These are phyloP conservation scores for Aspergillus sp. DNA, from an alignment of 2,329 filamentous ascomycete species.

Conservation along the genomic window DNA sequence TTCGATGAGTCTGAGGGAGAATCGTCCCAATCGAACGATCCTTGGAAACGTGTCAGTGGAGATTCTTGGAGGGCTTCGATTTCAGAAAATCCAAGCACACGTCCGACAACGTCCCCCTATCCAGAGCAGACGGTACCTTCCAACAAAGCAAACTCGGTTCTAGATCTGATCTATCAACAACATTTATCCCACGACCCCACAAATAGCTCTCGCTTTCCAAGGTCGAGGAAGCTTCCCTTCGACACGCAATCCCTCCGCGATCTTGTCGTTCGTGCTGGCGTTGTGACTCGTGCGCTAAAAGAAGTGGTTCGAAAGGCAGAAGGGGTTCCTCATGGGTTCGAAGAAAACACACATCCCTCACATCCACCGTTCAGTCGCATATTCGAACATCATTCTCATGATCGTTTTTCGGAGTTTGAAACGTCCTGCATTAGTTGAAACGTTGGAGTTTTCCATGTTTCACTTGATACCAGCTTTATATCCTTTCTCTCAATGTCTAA, in stretches of 20 bases:
- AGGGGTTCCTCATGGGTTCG: constrained; percentile 38
- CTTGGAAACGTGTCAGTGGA: constrained; percentile 32
- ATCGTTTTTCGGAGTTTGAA: constrained; percentile 32
- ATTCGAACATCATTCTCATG: constrained; percentile 42
- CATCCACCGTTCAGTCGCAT: constrained; percentile 51
- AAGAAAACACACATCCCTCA: constrained; percentile 28
- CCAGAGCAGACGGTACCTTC: constrained; percentile 56
- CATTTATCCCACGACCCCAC: constrained; percentile 35
- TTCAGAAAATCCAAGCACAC: constrained; percentile 27
- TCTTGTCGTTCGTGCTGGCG: constrained; percentile 55
- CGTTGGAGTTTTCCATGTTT: constrained; percentile 12
- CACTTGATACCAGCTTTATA: constrained; percentile 11
- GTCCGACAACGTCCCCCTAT: constrained; percentile 29
- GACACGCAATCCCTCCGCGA: constrained; percentile 64
- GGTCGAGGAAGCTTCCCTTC: constrained; percentile 59
- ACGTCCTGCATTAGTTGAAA: constrained; percentile 25
- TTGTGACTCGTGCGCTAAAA: constrained; percentile 50
- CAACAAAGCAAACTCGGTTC: constrained; percentile 60
- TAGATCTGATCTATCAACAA: constrained; percentile 59
- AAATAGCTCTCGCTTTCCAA: constrained; percentile 25
- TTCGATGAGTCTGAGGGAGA: constrained; percentile 59
- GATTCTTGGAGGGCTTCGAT: constrained; percentile 31
- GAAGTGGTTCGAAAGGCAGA: constrained; percentile 52
- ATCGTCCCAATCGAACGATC: constrained; percentile 32
- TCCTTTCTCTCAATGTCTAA: constrained; percentile 8